A percentile compares a stretch with the other conserved stretches of the same genome.
Evolutionary conservation across 257 asterid species (phyloP).

Genomic region (Ophiorrhiza pumila): DNA sequence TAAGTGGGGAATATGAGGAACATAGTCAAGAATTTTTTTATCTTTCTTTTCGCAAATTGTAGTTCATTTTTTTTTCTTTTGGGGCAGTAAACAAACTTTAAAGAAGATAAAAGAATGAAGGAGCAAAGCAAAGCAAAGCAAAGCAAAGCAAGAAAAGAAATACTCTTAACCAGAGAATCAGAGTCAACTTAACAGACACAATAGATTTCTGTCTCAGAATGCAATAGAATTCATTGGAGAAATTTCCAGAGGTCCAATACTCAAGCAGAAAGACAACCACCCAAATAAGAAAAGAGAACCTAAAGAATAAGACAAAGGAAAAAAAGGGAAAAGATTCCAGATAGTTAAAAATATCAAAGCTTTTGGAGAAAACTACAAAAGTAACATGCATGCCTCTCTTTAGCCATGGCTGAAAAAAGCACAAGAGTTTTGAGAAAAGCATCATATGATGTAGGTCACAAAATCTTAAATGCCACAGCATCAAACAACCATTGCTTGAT

Average conservation of each 20-base stretch:
- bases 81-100: background rate
- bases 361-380: no score
- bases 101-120: background rate
- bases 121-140: background rate
- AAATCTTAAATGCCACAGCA: background rate
- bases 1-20: no score
- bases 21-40: background rate
- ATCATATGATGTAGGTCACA: background rate
- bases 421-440: background rate
- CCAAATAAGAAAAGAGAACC: background rate
- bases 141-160: background rate
- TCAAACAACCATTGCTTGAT: background rate
- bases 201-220: no score
- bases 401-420: background rate
- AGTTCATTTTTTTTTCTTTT: background rate
- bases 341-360: no score
- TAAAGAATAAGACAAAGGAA: background rate
- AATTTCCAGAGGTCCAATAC: background rate
- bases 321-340: background rate
- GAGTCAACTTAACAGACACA: background rate
- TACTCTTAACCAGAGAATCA: no score
- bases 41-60: background rate
- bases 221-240: background rate
- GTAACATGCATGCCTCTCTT: background rate
- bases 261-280: background rate